Evolutionary conservation across 345 rosid species (phyloP), one percentile per base, ranked within the genome.

Genomic region (Limnanthes douglasii): DNA sequence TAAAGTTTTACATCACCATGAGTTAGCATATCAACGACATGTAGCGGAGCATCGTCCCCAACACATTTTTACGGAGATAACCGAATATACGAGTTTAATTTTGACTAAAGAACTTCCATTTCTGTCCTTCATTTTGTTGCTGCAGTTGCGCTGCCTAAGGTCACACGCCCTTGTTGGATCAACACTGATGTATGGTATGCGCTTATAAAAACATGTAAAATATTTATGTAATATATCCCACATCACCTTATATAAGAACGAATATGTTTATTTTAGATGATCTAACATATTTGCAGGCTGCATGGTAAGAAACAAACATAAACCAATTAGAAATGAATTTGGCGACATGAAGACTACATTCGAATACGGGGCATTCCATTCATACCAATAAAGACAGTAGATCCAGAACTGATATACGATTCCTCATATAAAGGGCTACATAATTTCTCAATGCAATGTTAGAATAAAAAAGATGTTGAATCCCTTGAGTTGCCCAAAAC

Each of bases 91-190:
- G 29, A 48, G 31, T 88, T 39, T 41, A 74, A 69, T 18, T 4
- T 79, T 0, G 5, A 31, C 4, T 57, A 90, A 1, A 95, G 97
- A 35, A 88, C 97, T 50, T 88, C 97, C 2, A 88, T 88, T 95
- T 53, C 97, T 41, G 62, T 74, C 51, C 95, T 95, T 46, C 97
- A 88, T 59, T 90, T 83, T 14, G 64, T 92, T 8, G 97, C 69
- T 15, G 60, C 61, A 4, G 79, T 70, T 5, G 79, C 81, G 8
- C 90, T 83, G 35, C 74, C 79, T 35, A 77, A 43, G 62, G 81
- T 86, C 17, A 54, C 70, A 12, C 78, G 79, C 37, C 95, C 93
- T 0, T 21, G 47, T 1, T 88, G 97, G 95, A 88, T 83, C 67
- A 50, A 61, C 34, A 86, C 95, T 18, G 95, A 93, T 7, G 60